phyloP scores from a whole-genome alignment of 805 yeast genomes.

The Saccharomycopsis sp. region DNA sequence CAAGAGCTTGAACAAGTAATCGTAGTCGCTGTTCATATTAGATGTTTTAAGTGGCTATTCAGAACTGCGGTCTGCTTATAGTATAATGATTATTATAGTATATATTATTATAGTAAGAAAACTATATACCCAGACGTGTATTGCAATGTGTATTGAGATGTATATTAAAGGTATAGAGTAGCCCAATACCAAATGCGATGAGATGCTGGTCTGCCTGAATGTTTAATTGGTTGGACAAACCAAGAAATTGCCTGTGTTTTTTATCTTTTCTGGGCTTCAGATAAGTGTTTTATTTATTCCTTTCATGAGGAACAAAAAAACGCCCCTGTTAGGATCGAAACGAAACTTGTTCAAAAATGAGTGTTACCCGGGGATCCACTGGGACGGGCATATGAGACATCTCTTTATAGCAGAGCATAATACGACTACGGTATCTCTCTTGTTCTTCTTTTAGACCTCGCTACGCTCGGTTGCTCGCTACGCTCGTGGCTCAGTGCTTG shows the following conservation, averaged over 20 bases:
- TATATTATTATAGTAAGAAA: no score
- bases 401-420: no score
- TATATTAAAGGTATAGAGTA: no score
- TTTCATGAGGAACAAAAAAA: neutral
- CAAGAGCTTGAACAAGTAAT: conserved; percentile 87
- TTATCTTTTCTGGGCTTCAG: neutral
- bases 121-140: no score
- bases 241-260: neutral
- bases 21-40: conserved; percentile 92
- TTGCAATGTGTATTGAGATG: no score
- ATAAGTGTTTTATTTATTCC: neutral
- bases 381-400: neutral
- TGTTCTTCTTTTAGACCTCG: no score
- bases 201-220: neutral
- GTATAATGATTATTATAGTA: no score
- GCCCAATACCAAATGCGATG: neutral
- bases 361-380: neutral
- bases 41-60: no score
- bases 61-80: no score
- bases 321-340: neutral
- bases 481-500: no score
- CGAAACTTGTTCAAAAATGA: neutral
- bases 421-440: no score
- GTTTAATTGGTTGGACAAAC: neutral
- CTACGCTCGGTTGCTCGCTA: no score